Percentiles rank a stretch among this genome's conserved stretches.
Conservation (phyloP, 352 stramenopile genomes). For the Pythium rishiriense region DNA sequence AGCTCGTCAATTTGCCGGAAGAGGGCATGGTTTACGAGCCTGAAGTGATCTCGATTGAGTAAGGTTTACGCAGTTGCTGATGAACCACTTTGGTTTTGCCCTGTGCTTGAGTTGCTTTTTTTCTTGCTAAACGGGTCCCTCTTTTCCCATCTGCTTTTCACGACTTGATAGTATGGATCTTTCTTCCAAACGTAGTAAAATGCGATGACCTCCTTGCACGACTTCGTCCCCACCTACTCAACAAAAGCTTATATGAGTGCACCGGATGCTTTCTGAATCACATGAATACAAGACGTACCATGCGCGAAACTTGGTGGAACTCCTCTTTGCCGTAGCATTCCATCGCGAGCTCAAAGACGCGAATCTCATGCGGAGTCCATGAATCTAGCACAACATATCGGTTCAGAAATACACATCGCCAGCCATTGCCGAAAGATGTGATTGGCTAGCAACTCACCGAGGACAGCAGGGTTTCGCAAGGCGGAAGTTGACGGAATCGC, state of each 20-base stretch:
- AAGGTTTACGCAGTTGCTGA: constrained; percentile 10
- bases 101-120: constrained; percentile 16
- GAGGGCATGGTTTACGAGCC: constrained; percentile 48
- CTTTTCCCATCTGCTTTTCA: constrained; percentile 80
- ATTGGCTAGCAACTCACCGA: constrained; percentile 39
- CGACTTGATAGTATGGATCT: constrained; percentile 77
- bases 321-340: constrained; percentile 86
- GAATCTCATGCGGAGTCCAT: constrained; percentile 80
- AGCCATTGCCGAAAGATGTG: not conserved
- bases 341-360: constrained; percentile 83
- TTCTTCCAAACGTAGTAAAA: constrained; percentile 91
- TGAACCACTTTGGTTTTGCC: constrained; percentile 4
- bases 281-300: constrained; percentile 38
- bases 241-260: not conserved
- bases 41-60: constrained; percentile 74
- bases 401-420: too few species aligned
- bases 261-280: not conserved
- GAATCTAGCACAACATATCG: constrained; percentile 55
- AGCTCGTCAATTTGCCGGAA: constrained; percentile 58
- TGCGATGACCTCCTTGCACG: constrained; percentile 68
- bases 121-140: constrained; percentile 36
- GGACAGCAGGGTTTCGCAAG: constrained; percentile 43
- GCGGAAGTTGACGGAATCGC: constrained; percentile 47
- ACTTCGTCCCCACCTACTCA: constrained; percentile 63
- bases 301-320: constrained; percentile 67